Evolutionary conservation across 2,329 filamentous ascomycete genomes (phyloP).

Genomic region (Verticillium klebahnii): DNA sequence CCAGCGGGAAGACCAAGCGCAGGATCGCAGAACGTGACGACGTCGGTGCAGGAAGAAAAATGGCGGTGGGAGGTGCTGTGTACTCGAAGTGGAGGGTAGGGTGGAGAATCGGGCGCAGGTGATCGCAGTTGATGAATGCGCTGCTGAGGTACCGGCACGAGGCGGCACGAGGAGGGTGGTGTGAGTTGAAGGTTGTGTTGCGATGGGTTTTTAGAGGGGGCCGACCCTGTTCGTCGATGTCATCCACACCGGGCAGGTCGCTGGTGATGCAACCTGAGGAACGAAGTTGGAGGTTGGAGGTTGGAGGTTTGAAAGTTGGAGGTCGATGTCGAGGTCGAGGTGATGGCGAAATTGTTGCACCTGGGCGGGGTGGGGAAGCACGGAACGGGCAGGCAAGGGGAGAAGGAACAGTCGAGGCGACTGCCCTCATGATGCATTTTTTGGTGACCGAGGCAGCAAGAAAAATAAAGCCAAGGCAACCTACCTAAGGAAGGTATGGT

Average conservation of each 20-base stretch:
- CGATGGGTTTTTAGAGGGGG: background rate
- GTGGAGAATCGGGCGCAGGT: background rate
- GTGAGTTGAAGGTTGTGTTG: background rate
- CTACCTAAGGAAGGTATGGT: no score
- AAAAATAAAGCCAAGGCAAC: background rate
- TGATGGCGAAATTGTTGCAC: background rate
- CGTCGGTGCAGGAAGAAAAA: background rate
- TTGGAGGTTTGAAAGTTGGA: background rate
- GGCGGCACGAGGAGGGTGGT: no score
- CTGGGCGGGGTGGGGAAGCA: background rate
- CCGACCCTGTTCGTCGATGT: background rate
- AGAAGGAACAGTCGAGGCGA: slow-evolving; percentile 3
- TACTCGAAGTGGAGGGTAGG: background rate
- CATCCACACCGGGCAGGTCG: background rate
- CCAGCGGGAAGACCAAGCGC: background rate
- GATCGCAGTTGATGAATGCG: background rate
- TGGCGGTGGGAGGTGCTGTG: background rate
- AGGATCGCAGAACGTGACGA: background rate
- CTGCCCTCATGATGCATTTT: background rate
- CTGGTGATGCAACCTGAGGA: background rate
- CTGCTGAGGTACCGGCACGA: background rate
- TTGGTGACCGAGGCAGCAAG: background rate
- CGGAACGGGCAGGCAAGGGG: background rate
- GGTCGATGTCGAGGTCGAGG: background rate
- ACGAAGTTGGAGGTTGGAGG: background rate